phyloP scores from a whole-genome alignment of 345 rosid species.

The Cardamine resedifolia region DNA sequence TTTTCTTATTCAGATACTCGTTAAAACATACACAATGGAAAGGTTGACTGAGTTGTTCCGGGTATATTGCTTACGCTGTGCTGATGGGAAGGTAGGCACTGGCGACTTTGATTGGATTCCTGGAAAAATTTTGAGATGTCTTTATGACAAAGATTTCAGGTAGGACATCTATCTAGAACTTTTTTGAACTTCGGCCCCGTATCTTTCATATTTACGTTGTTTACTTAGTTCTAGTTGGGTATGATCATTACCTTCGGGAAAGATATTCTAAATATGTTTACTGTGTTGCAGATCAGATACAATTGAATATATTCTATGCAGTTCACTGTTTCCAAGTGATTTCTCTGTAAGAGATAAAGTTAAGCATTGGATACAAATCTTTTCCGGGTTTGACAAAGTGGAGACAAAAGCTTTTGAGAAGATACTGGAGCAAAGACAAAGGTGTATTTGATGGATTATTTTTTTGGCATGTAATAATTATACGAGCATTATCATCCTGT shows the following conservation, averaged over 20 bases:
- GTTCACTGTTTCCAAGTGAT: slow-evolving; percentile 64
- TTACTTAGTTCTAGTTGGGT: slow-evolving; percentile 1
- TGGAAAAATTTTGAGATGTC: slow-evolving; percentile 89
- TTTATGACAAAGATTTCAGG: slow-evolving; percentile 96
- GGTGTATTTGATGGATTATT: slow-evolving; percentile 48
- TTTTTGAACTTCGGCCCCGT: not conserved
- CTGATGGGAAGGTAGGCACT: slow-evolving; percentile 48
- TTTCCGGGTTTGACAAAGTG: slow-evolving; percentile 76
- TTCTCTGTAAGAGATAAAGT: slow-evolving; percentile 64
- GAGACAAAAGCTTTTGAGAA: slow-evolving; percentile 88
- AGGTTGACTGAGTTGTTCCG: slow-evolving; percentile 79
- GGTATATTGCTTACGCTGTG: slow-evolving; percentile 53
- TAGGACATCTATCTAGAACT: slow-evolving; percentile 29
- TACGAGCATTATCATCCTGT: slow-evolving; percentile 17
- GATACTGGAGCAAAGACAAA: slow-evolving; percentile 92
- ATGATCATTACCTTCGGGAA: not conserved
- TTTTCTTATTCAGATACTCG: slow-evolving; percentile 58
- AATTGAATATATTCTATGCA: slow-evolving; percentile 70
- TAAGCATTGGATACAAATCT: slow-evolving; percentile 74
- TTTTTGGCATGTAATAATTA: slow-evolving; percentile 24
- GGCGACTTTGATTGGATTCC: slow-evolving; percentile 91
- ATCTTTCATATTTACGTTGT: not conserved
- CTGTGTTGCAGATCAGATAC: slow-evolving; percentile 80
- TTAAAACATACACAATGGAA: slow-evolving; percentile 87
- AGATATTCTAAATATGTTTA: not conserved